These are phyloP conservation scores for Musa itinerans DNA, from an alignment of 176 grass and related monocot genomes.

Conservation along the genomic window DNA sequence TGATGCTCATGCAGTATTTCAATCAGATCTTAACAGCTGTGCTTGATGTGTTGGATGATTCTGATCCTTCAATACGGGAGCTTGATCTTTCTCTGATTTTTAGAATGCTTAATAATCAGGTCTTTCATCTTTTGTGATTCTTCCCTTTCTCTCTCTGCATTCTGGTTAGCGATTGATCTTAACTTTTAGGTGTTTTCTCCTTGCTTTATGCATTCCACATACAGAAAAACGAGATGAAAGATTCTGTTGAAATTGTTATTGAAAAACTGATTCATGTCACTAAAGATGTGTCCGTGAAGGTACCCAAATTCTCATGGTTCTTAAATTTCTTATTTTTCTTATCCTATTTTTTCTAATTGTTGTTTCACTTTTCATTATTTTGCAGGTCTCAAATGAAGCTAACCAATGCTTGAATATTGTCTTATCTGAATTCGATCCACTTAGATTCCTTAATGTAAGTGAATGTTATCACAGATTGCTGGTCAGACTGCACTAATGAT, in stretches of 20 bases:
- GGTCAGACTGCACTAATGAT: neutral
- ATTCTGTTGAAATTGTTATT: constrained; percentile 90
- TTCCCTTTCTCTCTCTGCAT: neutral
- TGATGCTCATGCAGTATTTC: constrained; percentile 68
- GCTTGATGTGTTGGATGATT: constrained; percentile 78
- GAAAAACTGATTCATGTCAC: constrained; percentile 90
- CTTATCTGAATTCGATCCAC: constrained; percentile 71
- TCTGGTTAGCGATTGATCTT: neutral
- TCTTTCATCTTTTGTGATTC: constrained; percentile 5
- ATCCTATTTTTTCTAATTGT: constrained; percentile 12
- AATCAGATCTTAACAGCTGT: constrained; percentile 97
- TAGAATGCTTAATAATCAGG: constrained; percentile 96
- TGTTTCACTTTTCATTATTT: constrained; percentile 27
- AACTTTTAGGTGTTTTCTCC: neutral
- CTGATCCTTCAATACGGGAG: constrained; percentile 71
- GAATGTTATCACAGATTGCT: neutral
- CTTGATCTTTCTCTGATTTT: constrained; percentile 66
- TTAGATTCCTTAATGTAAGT: constrained; percentile 82
- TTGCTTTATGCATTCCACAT: constrained; percentile 5
- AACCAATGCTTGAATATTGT: constrained; percentile 70
- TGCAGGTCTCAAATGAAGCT: constrained; percentile 90
- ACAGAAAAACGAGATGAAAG: constrained; percentile 88
- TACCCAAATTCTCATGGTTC: constrained; percentile 25
- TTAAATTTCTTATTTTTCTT: neutral
- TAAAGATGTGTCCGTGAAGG: constrained; percentile 71